Conservation (phyloP, 192 early-diverging fungal genomes). For the Backusella tuberculispora region DNA sequence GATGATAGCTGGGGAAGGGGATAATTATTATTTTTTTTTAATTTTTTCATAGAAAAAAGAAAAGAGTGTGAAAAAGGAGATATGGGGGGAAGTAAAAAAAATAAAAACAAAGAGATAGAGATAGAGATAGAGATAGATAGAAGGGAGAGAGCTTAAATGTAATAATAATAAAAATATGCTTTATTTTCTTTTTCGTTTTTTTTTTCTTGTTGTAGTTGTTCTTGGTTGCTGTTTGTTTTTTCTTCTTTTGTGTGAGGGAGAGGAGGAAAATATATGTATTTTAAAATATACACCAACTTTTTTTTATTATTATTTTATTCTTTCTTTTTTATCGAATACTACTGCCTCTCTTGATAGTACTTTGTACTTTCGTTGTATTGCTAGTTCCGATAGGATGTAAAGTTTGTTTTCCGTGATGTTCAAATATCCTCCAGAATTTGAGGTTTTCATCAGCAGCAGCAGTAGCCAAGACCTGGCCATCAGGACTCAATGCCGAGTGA, state of each 20-base stretch:
- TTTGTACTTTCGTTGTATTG: background rate
- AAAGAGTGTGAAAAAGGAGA: no score
- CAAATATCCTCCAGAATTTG: slow-evolving; percentile 95
- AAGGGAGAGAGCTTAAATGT: background rate
- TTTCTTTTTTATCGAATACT: background rate
- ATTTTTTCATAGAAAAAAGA: no score
- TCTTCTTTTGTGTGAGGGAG: background rate
- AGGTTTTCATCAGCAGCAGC: slow-evolving; percentile 93
- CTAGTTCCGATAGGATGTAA: background rate
- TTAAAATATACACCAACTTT: no score
- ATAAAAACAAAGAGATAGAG: no score
- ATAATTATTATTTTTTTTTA: no score
- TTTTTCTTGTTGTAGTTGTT: background rate
- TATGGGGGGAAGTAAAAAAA: no score
- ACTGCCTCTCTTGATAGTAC: background rate
- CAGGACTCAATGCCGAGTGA: slow-evolving; percentile 89
- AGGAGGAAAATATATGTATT: background rate
- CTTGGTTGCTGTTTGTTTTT: no score
- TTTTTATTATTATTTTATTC: no score
- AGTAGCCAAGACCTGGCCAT: slow-evolving; percentile 90
- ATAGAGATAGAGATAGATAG: no score
- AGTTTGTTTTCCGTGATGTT: slow-evolving; percentile 29
- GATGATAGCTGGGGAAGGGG: no score
- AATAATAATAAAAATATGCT: background rate
- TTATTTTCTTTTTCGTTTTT: background rate